Evolutionary conservation across 176 grass and related monocot genomes (phyloP).

Genomic region (Hyparrhenia diplandra): DNA sequence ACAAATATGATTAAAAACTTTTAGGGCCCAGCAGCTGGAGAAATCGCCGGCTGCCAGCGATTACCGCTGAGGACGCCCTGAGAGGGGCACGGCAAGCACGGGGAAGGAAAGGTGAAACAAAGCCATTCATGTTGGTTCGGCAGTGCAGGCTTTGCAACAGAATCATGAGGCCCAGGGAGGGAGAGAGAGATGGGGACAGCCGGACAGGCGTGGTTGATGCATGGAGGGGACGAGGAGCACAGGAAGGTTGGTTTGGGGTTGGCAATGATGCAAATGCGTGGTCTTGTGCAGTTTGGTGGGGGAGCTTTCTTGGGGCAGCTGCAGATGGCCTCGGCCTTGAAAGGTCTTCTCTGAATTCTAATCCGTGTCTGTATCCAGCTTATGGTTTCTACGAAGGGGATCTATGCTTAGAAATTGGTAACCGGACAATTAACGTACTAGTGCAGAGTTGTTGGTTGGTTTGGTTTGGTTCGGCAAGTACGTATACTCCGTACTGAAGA

Average conservation of each 20-base stretch:
- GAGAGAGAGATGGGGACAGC: background rate
- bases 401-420: background rate
- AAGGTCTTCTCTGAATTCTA: background rate
- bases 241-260: constrained; percentile 18
- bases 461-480: background rate
- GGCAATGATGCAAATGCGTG: constrained; percentile 31
- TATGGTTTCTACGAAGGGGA: background rate
- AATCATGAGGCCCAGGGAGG: constrained; percentile 4
- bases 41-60: too few species aligned
- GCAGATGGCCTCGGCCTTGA: background rate
- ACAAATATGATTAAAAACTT: too few species aligned
- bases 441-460: background rate
- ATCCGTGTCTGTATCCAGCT: background rate
- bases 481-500: background rate
- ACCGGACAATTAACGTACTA: too few species aligned
- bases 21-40: too few species aligned
- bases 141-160: constrained; percentile 25
- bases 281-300: constrained; percentile 14
- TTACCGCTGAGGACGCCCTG: too few species aligned
- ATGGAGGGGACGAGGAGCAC: background rate
- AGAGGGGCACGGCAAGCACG: background rate
- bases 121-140: background rate
- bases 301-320: background rate
- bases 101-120: constrained; percentile 24
- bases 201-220: background rate